Evolutionary conservation across 169 alveolate species (phyloP), one percentile per base, ranked within the genome.

Genomic region (Eimeria maxima): DNA sequence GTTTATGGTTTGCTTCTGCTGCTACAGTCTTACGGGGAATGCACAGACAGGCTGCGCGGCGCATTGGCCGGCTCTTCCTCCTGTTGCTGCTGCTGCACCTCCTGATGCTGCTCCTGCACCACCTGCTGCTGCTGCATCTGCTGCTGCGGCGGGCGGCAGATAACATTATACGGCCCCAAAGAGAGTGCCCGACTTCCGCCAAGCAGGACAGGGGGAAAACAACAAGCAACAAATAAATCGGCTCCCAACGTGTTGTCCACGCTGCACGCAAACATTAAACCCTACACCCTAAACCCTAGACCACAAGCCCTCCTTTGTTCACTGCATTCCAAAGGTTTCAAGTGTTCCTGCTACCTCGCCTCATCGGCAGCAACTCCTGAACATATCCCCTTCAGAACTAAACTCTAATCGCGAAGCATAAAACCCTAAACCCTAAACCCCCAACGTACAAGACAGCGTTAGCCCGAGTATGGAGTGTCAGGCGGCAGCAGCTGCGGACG

Each of bases 221-320:
- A 71, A 24, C 53, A 71, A 71, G 81, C 81, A 3, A 71, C 45
- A 71, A 71, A 71, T 24, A 71, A 29, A 71, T 71, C 81, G 22
- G 81, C 81, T 7, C 47, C 81, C 81, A 71, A 71, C 47, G 81
- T 71, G 81, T 71, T 71, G 45, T 71, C 81, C 81, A 71, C 81
- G 81, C 81, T 71, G 81, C 81, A 71, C 67, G 24, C 67, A 57
- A 57, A 57, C 67, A 16, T 24, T 57, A 57, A 57, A 57, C 67
- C 67, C 67, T 57, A 57, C 7, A 57, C 67, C 67, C 67, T 57
- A 57, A 57, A 57, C 67, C 67, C 67, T 57, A 57, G 24, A 33
- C 80, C 80, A 42, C 10, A 69, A 69, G 44, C 38, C 38, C 80
- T 69, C 44, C 44, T 69, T 33, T 13, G 67, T 24, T 57, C 67